These are phyloP conservation scores for Dioszegia crocea DNA, from an alignment of 768 basidiomycete genomes.

Conservation along the genomic window DNA sequence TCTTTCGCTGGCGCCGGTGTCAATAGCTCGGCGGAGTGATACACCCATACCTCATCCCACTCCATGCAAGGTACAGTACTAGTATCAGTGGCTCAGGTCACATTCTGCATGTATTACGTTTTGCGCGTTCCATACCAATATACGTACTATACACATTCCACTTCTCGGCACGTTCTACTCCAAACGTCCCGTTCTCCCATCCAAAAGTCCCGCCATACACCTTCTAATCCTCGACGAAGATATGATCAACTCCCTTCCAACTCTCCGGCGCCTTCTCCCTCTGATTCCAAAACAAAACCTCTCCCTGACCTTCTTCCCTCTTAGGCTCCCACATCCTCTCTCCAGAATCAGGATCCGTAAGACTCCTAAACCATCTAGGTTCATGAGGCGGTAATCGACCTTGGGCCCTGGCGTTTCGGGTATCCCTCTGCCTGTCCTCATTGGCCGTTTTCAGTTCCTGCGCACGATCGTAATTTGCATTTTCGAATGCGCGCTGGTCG, in stretches of 20 bases:
- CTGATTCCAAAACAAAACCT: slow-evolving; percentile 78
- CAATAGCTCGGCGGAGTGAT: too few species aligned
- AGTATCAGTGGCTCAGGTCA: too few species aligned
- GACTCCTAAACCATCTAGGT: slow-evolving; percentile 81
- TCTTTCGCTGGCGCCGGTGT: too few species aligned
- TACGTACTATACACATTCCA: too few species aligned
- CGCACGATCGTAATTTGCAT: slow-evolving; percentile 76
- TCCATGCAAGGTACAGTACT: too few species aligned
- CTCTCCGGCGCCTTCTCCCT: slow-evolving; percentile 56
- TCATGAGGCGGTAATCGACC: slow-evolving; percentile 67
- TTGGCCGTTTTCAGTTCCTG: slow-evolving; percentile 56
- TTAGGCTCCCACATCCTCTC: slow-evolving; percentile 81
- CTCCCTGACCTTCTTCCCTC: slow-evolving; percentile 52
- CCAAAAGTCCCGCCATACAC: neutral
- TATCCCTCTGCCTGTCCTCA: slow-evolving; percentile 76
- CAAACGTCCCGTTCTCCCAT: neutral
- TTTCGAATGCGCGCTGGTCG: slow-evolving; percentile 91
- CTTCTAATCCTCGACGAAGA: slow-evolving; percentile 56
- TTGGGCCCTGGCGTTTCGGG: slow-evolving; percentile 68
- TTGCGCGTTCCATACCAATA: too few species aligned
- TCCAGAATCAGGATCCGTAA: slow-evolving; percentile 80
- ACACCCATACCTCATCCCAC: too few species aligned
- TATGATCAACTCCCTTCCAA: slow-evolving; percentile 71
- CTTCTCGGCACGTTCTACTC: too few species aligned
- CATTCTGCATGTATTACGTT: too few species aligned